Conservation (phyloP, 768 basidiomycete genomes). For the Lepiota venenata region DNA sequence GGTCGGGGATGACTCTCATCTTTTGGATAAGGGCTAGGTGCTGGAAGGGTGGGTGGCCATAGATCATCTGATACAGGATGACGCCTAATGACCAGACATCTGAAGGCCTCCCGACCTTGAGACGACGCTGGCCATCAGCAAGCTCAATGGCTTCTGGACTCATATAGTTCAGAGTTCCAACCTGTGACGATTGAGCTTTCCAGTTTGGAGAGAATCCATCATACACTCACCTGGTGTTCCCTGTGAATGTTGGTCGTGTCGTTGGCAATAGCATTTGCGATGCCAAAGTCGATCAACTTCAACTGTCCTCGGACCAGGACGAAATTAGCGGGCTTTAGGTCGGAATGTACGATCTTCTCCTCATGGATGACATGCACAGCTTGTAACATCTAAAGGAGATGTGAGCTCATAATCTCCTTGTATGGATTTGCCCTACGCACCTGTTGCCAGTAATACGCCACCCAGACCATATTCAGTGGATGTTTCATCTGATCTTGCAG, state of each 20-base stretch:
- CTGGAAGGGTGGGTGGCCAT: conserved; percentile 90
- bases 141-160: conserved; percentile 95
- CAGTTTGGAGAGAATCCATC: neutral
- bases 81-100: conserved; percentile 99
- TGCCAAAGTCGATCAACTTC: conserved; percentile 99
- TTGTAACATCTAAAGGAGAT: conserved; percentile 80
- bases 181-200: conserved; percentile 37
- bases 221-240: conserved; percentile 75
- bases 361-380: conserved; percentile 98
- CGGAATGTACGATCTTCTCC: conserved; percentile 98
- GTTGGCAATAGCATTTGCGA: conserved; percentile 97
- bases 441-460: conserved; percentile 97
- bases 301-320: conserved; percentile 92
- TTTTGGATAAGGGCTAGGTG: conserved; percentile 81
- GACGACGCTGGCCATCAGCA: conserved; percentile 79
- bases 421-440: conserved; percentile 34
- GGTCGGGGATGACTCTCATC: conserved; percentile 91
- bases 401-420: conserved; percentile 1
- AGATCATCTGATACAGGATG: conserved; percentile 98
- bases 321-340: conserved; percentile 98
- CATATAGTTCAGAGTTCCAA: conserved; percentile 99
- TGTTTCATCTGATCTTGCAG: conserved; percentile 83
- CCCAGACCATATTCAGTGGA: conserved; percentile 88
- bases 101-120: conserved; percentile 93
- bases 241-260: conserved; percentile 98